Percentiles rank a stretch among this genome's conserved stretches.
These are phyloP conservation scores for Scutellospora calospora DNA, from an alignment of 371 early-diverging fungal species.

Conservation along the genomic window DNA sequence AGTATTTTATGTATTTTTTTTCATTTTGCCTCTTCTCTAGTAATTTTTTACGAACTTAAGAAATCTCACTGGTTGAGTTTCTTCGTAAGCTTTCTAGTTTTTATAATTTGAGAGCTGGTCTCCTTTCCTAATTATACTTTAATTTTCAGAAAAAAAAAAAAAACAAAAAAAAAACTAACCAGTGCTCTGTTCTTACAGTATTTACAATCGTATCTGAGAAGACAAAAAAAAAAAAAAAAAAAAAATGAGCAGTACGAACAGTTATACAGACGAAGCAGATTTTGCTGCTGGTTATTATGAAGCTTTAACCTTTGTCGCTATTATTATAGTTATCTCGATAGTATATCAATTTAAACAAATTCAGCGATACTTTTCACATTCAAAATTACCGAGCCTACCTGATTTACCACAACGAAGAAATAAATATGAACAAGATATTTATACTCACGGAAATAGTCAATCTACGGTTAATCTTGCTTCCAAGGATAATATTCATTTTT, in stretches of 20 bases:
- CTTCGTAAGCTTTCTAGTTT: not conserved
- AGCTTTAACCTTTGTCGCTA: not conserved
- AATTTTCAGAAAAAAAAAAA: not conserved
- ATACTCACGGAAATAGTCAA: not conserved
- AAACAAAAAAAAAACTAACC: too few relatives aligned
- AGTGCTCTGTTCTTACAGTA: too few relatives aligned
- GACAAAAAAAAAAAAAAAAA: too few relatives aligned
- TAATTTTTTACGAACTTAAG: not conserved
- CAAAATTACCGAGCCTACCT: not conserved
- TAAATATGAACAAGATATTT: not conserved
- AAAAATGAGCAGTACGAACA: too few relatives aligned
- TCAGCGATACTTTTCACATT: not conserved
- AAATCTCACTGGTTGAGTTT: conserved; percentile 16
- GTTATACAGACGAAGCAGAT: not conserved
- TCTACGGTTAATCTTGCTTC: not conserved
- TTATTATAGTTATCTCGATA: conserved; percentile 4
- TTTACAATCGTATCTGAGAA: too few relatives aligned
- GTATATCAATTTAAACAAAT: conserved; percentile 16
- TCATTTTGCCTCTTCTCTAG: not conserved
- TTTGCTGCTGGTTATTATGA: conserved; percentile 30
- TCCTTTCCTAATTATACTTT: not conserved
- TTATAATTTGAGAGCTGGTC: conserved; percentile 19
- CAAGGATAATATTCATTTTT: not conserved
- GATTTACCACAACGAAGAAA: conserved; percentile 21
- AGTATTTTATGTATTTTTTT: too few relatives aligned